These are phyloP conservation scores for Trametes elegans DNA, from an alignment of 768 basidiomycete species.

Conservation along the genomic window DNA sequence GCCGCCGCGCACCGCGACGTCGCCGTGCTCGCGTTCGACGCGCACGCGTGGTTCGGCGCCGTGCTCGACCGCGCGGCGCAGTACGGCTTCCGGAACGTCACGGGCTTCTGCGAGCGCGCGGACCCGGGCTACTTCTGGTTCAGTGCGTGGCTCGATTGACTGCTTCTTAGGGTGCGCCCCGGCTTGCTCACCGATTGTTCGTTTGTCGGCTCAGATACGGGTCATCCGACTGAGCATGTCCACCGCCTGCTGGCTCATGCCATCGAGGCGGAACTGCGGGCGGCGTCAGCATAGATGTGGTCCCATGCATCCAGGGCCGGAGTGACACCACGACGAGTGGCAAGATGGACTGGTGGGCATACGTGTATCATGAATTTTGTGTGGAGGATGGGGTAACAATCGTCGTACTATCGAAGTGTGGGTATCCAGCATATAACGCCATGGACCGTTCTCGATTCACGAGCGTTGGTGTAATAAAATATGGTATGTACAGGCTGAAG, in stretches of 20 bases:
- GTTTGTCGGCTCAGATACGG: slow-evolving; percentile 40
- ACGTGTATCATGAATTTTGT: neutral
- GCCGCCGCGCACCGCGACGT: slow-evolving; percentile 37
- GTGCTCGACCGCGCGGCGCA: slow-evolving; percentile 40
- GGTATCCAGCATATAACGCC: slow-evolving; percentile 12
- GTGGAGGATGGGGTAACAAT: neutral
- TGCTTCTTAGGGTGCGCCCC: neutral
- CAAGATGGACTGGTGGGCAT: neutral
- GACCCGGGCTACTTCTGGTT: slow-evolving; percentile 53
- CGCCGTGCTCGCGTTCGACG: slow-evolving; percentile 47
- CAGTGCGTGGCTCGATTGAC: slow-evolving; percentile 33
- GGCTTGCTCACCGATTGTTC: neutral
- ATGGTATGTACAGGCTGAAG: slow-evolving; percentile 17
- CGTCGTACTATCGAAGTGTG: neutral
- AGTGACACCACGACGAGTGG: neutral
- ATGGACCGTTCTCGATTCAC: slow-evolving; percentile 1
- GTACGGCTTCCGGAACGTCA: slow-evolving; percentile 48
- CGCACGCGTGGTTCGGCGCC: slow-evolving; percentile 47
- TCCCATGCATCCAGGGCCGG: neutral
- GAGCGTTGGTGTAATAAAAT: slow-evolving; percentile 11
- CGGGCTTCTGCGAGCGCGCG: slow-evolving; percentile 52
- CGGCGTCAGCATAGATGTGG: slow-evolving; percentile 11
- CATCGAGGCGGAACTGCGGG: slow-evolving; percentile 36
- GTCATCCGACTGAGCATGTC: slow-evolving; percentile 49
- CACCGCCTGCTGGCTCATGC: slow-evolving; percentile 45